Evolutionary conservation across 805 yeast genomes (phyloP), one percentile per base, ranked within the genome.

Genomic region (Candida maesae): DNA sequence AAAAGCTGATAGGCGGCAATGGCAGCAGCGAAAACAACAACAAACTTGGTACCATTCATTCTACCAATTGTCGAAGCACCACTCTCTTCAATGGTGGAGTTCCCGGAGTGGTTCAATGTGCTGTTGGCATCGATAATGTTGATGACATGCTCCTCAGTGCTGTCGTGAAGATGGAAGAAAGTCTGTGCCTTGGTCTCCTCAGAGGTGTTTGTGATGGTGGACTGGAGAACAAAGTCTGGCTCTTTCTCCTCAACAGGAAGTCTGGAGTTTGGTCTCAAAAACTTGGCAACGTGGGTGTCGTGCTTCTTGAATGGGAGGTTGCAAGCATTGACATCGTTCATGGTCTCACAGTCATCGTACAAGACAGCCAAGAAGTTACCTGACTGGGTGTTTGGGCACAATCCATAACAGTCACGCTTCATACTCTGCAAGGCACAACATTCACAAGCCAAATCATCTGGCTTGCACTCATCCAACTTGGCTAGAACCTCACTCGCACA

Each of bases 391-490:
- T 70, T 70, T 17, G 74, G 74, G 51, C 79, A 74, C 45, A 74
- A 58, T 14, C 66, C 68, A 52, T 68, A 71, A 51, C 79, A 74
- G 29, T 63, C 65, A 35, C 59, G 59, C 28, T 66, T 62, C 59
- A 74, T 65, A 38, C 69, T 66, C 53, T 74, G 79, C 26, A 75
- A 60, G 9, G 79, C 78, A 56, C 79, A 73, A 47, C 80, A 74
- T 46, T 73, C 78, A 56, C 79, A 75, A 2, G 77, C 78, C 47
- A 72, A 59, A 56, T 74, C 79, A 50, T 71, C 71, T 5, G 78
- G 70, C 47, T 71, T 69, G 51, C 80, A 75, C 41, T 65, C 72
- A 48, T 73, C 76, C 44, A 74, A 60, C 45, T 61, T 70, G 23
- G 61, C 50, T 31, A 74, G 58, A 12, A 74, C 70, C 41, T 69